Percentiles rank a stretch among this genome's conserved stretches.
Conservation (phyloP, 2,329 filamentous ascomycete genomes). For the Colletotrichum euphorbiae region DNA sequence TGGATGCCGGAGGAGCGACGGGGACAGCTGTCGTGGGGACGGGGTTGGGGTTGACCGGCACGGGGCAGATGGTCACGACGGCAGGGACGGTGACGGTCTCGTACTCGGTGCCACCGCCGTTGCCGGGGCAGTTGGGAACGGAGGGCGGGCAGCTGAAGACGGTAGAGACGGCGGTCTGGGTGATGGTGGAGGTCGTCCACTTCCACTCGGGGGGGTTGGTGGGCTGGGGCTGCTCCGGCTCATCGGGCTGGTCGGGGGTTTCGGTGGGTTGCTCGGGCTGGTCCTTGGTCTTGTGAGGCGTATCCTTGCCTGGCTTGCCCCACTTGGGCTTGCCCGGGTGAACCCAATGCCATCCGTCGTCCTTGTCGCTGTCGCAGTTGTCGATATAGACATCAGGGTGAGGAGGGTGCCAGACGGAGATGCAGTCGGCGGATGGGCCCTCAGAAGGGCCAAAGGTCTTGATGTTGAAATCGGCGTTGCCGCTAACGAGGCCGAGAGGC, state of each 20-base stretch:
- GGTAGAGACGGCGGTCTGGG: conserved; percentile 52
- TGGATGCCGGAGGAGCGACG: conserved; percentile 4
- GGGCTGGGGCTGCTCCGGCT: conserved; percentile 35
- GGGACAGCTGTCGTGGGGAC: conserved; percentile 22
- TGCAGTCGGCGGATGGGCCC: conserved; percentile 45
- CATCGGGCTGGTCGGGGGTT: neutral
- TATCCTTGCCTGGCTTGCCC: conserved; percentile 21
- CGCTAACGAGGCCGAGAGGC: conserved; percentile 24
- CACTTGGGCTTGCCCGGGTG: conserved; percentile 46
- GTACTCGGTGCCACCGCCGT: conserved; percentile 46
- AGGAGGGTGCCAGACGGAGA: conserved; percentile 52
- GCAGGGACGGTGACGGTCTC: conserved; percentile 54
- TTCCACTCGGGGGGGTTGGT: conserved; percentile 44
- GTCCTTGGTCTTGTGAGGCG: conserved; percentile 19
- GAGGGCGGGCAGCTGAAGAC: conserved; percentile 53
- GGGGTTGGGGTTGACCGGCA: conserved; percentile 46
- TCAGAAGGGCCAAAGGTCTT: conserved; percentile 41
- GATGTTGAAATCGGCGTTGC: conserved; percentile 30
- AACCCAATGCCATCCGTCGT: conserved; percentile 52
- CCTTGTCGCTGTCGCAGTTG: conserved; percentile 48
- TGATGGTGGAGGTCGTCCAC: conserved; percentile 58
- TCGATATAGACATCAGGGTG: conserved; percentile 52
- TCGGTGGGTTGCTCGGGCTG: conserved; percentile 6
- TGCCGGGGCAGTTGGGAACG: conserved; percentile 52
- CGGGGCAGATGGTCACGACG: conserved; percentile 59